phyloP scores from a whole-genome alignment of 1,284 basidiomycete genomes.

The Pyrrhoderma noxium region DNA sequence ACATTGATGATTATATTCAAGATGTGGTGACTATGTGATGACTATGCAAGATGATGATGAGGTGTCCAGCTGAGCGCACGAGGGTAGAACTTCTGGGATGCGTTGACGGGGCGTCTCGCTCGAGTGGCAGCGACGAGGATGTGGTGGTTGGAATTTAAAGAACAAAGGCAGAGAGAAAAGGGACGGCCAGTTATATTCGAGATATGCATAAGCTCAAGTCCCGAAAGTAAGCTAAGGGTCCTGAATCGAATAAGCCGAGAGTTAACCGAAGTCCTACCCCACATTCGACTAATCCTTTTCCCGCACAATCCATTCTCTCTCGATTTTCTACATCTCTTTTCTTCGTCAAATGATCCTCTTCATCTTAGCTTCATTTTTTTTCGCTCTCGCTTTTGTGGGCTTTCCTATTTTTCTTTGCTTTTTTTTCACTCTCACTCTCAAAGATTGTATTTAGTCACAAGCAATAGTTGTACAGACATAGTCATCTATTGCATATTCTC shows the following conservation, averaged over 20 bases:
- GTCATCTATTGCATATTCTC: too few species aligned
- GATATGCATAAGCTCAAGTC: not conserved
- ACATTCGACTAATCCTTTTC: too few species aligned
- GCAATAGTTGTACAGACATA: too few species aligned
- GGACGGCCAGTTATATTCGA: slow-evolving; percentile 3
- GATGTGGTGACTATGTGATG: not conserved
- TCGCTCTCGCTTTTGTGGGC: not conserved
- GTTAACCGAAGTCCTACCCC: too few species aligned
- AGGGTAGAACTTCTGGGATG: too few species aligned
- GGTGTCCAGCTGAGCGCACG: not conserved
- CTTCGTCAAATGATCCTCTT: not conserved
- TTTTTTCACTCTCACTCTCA: too few species aligned
- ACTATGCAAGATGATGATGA: not conserved
- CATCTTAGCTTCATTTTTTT: not conserved
- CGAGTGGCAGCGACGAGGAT: not conserved
- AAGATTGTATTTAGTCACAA: too few species aligned
- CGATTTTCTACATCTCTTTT: not conserved
- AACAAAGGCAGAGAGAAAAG: slow-evolving; percentile 1
- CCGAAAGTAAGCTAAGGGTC: not conserved
- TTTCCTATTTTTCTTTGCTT: not conserved
- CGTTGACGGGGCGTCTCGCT: not conserved
- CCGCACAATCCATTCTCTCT: not conserved
- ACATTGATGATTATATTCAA: slow-evolving; percentile 2
- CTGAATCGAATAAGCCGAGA: too few species aligned
- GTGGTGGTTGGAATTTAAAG: not conserved